phyloP scores from a whole-genome alignment of 2,329 filamentous ascomycete genomes.

The Fusarium sp. region DNA sequence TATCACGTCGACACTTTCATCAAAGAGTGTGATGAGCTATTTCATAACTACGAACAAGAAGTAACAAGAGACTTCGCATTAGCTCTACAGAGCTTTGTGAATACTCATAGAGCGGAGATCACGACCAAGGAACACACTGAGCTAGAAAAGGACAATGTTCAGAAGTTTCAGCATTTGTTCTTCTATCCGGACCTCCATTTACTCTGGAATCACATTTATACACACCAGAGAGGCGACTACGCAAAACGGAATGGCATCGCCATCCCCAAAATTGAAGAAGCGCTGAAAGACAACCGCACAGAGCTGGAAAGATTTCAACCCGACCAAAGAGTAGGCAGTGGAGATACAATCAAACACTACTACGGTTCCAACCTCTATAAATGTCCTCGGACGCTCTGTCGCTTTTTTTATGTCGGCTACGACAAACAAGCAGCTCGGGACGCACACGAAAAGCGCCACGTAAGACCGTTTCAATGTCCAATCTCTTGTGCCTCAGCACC shows the following conservation, averaged over 20 bases:
- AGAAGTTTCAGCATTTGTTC: accelerated
- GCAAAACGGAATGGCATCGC: background rate
- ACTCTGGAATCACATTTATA: constrained; percentile 19
- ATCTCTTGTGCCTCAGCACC: background rate
- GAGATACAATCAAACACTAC: background rate
- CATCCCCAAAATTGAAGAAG: background rate
- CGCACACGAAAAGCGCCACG: background rate
- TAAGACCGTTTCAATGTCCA: background rate
- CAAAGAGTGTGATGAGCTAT: background rate
- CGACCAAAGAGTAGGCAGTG: background rate
- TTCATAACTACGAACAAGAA: accelerated
- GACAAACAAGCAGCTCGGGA: background rate
- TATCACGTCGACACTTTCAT: background rate
- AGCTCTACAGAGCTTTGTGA: background rate
- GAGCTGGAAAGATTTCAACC: background rate
- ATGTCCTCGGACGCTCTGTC: background rate
- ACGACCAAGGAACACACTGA: accelerated
- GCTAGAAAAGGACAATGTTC: accelerated
- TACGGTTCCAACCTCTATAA: background rate
- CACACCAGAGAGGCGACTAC: constrained; percentile 16
- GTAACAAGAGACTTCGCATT: background rate
- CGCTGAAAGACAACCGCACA: background rate
- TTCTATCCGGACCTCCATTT: background rate
- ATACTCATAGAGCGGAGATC: accelerated
- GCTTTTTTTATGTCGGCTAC: constrained; percentile 11